phyloP scores from a whole-genome alignment of 768 basidiomycete species.

The Serendipita indica region DNA sequence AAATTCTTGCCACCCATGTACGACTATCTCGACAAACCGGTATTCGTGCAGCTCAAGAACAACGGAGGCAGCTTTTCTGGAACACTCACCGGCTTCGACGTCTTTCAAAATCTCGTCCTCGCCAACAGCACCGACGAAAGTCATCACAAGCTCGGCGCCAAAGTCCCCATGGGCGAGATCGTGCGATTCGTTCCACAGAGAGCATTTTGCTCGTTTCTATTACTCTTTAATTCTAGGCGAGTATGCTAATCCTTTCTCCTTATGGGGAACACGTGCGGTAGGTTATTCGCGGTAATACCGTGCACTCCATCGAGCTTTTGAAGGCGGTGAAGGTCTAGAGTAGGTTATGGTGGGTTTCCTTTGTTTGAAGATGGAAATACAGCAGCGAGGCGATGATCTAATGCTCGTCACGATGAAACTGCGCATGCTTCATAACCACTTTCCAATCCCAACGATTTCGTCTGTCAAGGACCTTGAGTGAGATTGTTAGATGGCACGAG shows the following conservation, averaged over 20 bases:
- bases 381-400: not conserved
- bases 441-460: too few species aligned
- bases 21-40: conserved; percentile 2
- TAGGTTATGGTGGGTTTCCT: not conserved
- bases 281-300: conserved; percentile 6
- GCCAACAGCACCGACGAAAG: not conserved
- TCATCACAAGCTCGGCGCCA: not conserved
- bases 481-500: not conserved
- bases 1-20: not conserved
- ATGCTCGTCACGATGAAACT: too few species aligned
- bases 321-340: not conserved
- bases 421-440: too few species aligned
- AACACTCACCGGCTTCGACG: not conserved
- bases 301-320: conserved; percentile 1
- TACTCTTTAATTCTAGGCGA: not conserved
- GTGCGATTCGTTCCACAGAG: conserved; percentile 5
- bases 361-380: not conserved
- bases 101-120: not conserved
- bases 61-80: not conserved
- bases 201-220: not conserved
- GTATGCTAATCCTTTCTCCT: not conserved
- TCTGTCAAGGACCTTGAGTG: too few species aligned
- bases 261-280: not conserved
- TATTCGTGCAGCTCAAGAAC: not conserved
- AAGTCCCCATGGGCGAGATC: not conserved